Evolutionary conservation across 768 basidiomycete species (phyloP).

Genomic region (Suillus spraguei): DNA sequence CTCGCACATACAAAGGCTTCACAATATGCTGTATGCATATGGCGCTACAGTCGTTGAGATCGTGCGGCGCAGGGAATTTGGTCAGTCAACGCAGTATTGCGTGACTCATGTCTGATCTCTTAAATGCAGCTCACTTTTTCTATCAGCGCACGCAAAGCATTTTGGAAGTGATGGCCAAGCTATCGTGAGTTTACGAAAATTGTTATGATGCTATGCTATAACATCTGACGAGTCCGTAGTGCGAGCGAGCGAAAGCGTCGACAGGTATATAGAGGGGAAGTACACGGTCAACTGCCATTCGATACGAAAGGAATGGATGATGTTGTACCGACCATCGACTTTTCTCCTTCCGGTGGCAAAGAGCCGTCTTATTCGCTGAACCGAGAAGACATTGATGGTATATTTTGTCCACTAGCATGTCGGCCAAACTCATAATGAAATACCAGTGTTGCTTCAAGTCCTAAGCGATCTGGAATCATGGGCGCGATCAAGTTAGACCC

Average conservation of each 20-base stretch:
- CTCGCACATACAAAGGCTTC: constrained; percentile 86
- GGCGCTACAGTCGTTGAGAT: constrained; percentile 90
- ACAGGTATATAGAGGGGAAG: constrained; percentile 81
- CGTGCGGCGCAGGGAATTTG: constrained; percentile 87
- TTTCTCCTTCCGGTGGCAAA: constrained; percentile 66
- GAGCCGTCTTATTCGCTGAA: constrained; percentile 71
- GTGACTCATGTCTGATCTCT: constrained; percentile 8
- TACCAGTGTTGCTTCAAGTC: constrained; percentile 58
- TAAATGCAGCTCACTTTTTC: constrained; percentile 68
- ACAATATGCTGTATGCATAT: constrained; percentile 91
- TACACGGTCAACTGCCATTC: constrained; percentile 87
- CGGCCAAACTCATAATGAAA: constrained; percentile 15
- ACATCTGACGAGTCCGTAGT: constrained; percentile 37
- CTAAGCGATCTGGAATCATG: constrained; percentile 68
- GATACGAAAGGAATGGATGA: constrained; percentile 82
- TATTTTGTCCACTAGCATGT: constrained; percentile 19
- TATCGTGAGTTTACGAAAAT: constrained; percentile 59
- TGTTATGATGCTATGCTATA: neutral
- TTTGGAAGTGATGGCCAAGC: constrained; percentile 83
- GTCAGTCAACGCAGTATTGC: constrained; percentile 42
- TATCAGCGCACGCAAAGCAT: constrained; percentile 79
- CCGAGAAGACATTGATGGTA: constrained; percentile 72
- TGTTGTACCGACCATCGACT: constrained; percentile 76
- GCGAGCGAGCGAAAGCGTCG: constrained; percentile 81
- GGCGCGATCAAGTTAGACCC: constrained; percentile 46